Conservation (phyloP, 345 rosid species). For the Hypericum perforatum region DNA sequence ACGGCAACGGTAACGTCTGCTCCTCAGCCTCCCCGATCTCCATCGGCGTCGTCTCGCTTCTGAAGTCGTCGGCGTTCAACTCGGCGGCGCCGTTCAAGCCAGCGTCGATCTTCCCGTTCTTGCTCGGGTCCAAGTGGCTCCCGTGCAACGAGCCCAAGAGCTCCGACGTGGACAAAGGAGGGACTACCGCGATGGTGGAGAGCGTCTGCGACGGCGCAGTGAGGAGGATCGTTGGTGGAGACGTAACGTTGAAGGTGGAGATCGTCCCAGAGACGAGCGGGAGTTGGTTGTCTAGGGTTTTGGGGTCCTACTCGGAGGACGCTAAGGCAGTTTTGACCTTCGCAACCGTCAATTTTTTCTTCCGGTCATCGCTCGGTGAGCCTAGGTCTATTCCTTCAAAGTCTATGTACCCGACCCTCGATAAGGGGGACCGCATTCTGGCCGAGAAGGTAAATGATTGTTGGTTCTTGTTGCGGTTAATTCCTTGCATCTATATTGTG, state of each 20-base stretch:
- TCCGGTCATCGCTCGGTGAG: slow-evolving; percentile 71
- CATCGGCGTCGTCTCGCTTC: slow-evolving; percentile 40
- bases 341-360: slow-evolving; percentile 61
- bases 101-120: slow-evolving; percentile 51
- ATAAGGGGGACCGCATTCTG: slow-evolving; percentile 74
- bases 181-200: slow-evolving; percentile 25
- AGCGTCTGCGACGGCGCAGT: slow-evolving; percentile 12
- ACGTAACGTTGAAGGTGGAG: slow-evolving; percentile 25
- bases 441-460: slow-evolving; percentile 68
- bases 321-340: slow-evolving; percentile 82
- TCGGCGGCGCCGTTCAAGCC: slow-evolving; percentile 40
- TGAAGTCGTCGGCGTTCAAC: slow-evolving; percentile 38
- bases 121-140: slow-evolving; percentile 72
- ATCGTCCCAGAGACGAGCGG: slow-evolving; percentile 21
- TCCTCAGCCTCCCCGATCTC: slow-evolving; percentile 21
- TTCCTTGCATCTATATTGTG: neutral
- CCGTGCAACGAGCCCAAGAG: slow-evolving; percentile 49
- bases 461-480: neutral
- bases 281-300: slow-evolving; percentile 54
- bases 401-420: slow-evolving; percentile 85
- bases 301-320: slow-evolving; percentile 58
- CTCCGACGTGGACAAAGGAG: slow-evolving; percentile 36
- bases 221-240: neutral
- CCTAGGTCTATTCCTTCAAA: slow-evolving; percentile 72
- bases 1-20: too few relatives aligned